Evolutionary conservation across 1,284 basidiomycete genomes (phyloP).

Genomic region (Jaminaea rosea): DNA sequence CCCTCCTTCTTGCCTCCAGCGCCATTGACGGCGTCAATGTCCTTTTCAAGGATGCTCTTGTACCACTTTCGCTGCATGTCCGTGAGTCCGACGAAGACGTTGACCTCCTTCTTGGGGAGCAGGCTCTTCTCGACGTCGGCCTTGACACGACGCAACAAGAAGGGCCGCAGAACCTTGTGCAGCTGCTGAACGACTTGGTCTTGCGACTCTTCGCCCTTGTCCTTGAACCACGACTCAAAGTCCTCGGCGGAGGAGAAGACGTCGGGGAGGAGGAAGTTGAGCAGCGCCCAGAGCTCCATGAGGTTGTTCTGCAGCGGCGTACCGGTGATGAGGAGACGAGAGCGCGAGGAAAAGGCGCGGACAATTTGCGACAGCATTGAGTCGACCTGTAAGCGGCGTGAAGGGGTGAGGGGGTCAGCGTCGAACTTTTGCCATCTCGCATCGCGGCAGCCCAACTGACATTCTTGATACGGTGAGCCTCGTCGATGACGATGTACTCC

Average conservation of each 20-base stretch:
- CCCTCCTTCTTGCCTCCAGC: conserved; percentile 76
- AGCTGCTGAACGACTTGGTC: conserved; percentile 87
- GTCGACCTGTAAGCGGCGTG: no score
- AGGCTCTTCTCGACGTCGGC: conserved; percentile 93
- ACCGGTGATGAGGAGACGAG: conserved; percentile 86
- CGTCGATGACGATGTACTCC: conserved; percentile 97
- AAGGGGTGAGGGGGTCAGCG: no score
- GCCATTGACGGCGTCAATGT: conserved; percentile 90
- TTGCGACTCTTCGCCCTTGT: conserved; percentile 52
- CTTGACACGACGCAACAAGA: conserved; percentile 89
- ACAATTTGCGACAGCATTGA: conserved; percentile 94
- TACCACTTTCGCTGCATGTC: conserved; percentile 97
- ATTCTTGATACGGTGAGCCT: conserved; percentile 99
- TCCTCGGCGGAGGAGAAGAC: conserved; percentile 54
- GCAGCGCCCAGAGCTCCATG: conserved; percentile 88
- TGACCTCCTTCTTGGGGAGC: conserved; percentile 97
- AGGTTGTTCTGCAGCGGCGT: conserved; percentile 96
- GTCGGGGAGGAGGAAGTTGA: conserved; percentile 63
- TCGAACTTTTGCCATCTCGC: no score
- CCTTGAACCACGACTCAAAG: conserved; percentile 67
- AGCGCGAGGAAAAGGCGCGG: conserved; percentile 77
- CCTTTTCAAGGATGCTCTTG: conserved; percentile 75
- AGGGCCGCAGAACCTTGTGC: conserved; percentile 92
- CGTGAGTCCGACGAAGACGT: conserved; percentile 92
- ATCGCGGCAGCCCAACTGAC: no score